Conservation (phyloP, 495 filamentous ascomycete genomes). For the Talaromyces ruber region DNA sequence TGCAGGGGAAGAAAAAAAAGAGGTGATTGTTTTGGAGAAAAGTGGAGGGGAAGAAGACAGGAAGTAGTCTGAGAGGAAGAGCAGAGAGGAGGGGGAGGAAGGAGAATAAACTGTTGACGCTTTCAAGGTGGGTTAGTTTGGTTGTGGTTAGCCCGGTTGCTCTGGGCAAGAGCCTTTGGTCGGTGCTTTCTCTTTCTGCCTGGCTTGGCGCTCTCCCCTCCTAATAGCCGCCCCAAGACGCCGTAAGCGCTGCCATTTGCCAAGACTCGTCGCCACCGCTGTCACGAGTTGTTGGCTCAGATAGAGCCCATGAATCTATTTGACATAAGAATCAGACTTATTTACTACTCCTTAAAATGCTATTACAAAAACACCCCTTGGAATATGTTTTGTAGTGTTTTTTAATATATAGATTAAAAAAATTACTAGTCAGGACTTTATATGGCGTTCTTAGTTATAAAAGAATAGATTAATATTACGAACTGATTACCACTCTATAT, state of each 20-base stretch:
- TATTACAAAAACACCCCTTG: too few relatives aligned
- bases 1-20: constrained; percentile 8
- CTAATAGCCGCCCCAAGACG: background rate
- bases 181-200: background rate
- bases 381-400: too few relatives aligned
- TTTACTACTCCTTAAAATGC: too few relatives aligned
- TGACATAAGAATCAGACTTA: too few relatives aligned
- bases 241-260: background rate
- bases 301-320: too few relatives aligned
- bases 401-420: too few relatives aligned
- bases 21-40: constrained; percentile 4
- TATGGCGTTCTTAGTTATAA: too few relatives aligned
- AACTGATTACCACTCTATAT: too few relatives aligned
- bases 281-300: too few relatives aligned
- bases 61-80: constrained; percentile 10
- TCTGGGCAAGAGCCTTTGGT: constrained; percentile 9
- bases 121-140: constrained; percentile 10
- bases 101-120: constrained; percentile 12
- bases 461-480: too few relatives aligned
- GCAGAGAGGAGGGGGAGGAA: constrained; percentile 12
- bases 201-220: background rate
- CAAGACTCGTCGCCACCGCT: background rate
- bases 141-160: constrained; percentile 8
- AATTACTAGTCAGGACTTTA: too few relatives aligned
- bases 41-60: constrained; percentile 11